Base-by-base conservation (phyloP, 768 basidiomycete genomes). In the Rickenella mellea region DNA sequence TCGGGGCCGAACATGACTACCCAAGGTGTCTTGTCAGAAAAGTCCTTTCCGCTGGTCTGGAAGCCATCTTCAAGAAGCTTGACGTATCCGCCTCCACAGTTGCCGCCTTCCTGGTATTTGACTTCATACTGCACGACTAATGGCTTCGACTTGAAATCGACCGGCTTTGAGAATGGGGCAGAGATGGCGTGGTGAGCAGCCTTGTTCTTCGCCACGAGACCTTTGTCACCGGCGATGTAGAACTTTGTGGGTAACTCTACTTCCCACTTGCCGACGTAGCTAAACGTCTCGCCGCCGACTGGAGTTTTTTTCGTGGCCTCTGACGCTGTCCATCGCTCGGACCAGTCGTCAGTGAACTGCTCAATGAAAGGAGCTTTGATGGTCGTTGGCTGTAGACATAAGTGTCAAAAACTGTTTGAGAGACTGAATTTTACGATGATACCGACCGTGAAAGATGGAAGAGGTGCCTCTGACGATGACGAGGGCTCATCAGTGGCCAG, bases 151-250 rank as follows among this genome's bases (percentile, higher is more conserved):
- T 72, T 73, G 67, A 93, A 88, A 70, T 84, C 80, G 55, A 97
- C 68, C 41, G 88, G 73, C 44, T 71, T 59, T 11, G 64, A 53
- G 65, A 99, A 92, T 10, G 92, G 84, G 1, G 93, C 90, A 46
- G 94, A 97, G 62, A 99, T 97, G 59, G 96, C 96, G 58, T 98
- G 94, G 62, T 98, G 94, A 15, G 92, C 91, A 42, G 96, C 96
- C 71, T 93, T 91, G 66, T 80, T 83, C 72, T 97, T 93, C 6
- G 89, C 89, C 29, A 99, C 92, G 52, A 97, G 80, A 56, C 87
- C 94, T 57, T 77, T 75, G 68, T 96, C 91, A 51, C 89, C 91
- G 19, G 75, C 71, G 55, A 97, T 69, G 59, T 86, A 76, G 31
- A 81, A 74, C 47, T 70, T 68, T 28, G 80, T 65, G 41, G 93